A percentile compares a stretch with the other conserved stretches of the same genome.
phyloP scores from a whole-genome alignment of 2,329 filamentous ascomycete genomes.

The Diaporthe aspalathi region DNA sequence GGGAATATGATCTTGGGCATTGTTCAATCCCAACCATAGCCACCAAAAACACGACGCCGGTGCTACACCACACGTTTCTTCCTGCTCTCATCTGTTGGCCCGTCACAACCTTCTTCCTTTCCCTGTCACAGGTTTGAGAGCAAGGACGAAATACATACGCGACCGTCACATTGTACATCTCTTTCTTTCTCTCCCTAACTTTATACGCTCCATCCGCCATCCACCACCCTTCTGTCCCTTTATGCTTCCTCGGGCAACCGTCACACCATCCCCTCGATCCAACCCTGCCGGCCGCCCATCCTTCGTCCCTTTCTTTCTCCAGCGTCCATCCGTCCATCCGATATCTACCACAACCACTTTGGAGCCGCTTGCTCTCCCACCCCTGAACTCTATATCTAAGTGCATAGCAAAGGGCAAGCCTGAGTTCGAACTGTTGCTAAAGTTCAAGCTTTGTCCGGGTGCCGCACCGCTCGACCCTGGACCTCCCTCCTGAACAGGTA shows the following conservation, averaged over 20 bases:
- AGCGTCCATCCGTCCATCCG: slow-evolving; percentile 9
- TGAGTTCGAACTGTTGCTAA: neutral
- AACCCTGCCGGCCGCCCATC: slow-evolving; percentile 8
- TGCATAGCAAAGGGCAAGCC: no score
- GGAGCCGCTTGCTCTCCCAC: slow-evolving; percentile 14
- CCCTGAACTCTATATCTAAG: slow-evolving; percentile 21
- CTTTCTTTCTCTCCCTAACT: neutral
- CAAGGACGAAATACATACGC: neutral
- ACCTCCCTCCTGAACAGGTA: slow-evolving; percentile 22
- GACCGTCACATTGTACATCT: neutral
- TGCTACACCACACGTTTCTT: slow-evolving; percentile 16
- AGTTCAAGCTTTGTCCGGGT: slow-evolving; percentile 12
- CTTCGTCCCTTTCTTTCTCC: neutral
- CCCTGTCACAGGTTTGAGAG: neutral
- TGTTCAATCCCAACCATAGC: neutral
- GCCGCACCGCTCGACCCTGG: neutral
- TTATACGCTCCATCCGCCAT: neutral
- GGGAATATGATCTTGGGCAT: no score
- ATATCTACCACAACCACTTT: slow-evolving; percentile 27
- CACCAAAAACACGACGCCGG: neutral
- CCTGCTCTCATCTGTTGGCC: neutral
- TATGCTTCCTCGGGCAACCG: neutral
- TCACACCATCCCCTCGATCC: neutral
- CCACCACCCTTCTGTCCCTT: neutral
- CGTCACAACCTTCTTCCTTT: slow-evolving; percentile 13